phyloP scores from a whole-genome alignment of 352 stramenopile species.

The Globisporangium sylvaticum region DNA sequence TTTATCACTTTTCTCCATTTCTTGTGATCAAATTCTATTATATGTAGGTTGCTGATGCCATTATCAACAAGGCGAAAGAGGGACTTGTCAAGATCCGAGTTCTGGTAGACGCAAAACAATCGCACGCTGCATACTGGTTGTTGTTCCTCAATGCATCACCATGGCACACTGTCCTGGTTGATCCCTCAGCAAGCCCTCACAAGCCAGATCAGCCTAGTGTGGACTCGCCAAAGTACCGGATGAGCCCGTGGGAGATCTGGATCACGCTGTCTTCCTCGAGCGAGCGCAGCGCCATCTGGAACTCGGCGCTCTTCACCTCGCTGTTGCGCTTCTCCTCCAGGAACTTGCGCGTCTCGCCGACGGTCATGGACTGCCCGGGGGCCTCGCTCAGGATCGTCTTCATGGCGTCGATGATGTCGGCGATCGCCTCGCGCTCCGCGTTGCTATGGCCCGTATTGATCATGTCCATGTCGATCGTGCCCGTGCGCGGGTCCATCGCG shows the following conservation, averaged over 20 bases:
- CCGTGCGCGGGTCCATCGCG: conserved; percentile 96
- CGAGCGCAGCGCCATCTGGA: conserved; percentile 84
- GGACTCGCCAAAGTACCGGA: conserved; percentile 67
- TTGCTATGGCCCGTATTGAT: conserved; percentile 94
- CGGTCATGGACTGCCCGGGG: conserved; percentile 63
- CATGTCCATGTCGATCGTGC: conserved; percentile 99
- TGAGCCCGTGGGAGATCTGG: conserved; percentile 89
- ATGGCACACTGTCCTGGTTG: too few relatives aligned
- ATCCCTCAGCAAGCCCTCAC: too few relatives aligned
- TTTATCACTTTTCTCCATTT: too few relatives aligned
- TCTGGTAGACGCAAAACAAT: too few relatives aligned
- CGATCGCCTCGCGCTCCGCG: conserved; percentile 82
- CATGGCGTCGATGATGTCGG: conserved; percentile 48
- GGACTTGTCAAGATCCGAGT: too few relatives aligned
- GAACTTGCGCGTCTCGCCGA: conserved; percentile 84
- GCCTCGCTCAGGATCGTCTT: conserved; percentile 57
- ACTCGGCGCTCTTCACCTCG: conserved; percentile 79
- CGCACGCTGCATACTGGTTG: too few relatives aligned
- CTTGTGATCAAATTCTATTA: too few relatives aligned
- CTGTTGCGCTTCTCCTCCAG: conserved; percentile 83
- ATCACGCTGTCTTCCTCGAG: conserved; percentile 92
- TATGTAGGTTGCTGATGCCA: too few relatives aligned
- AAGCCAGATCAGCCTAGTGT: conserved; percentile 8
- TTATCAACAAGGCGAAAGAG: too few relatives aligned
- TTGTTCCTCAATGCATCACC: too few relatives aligned